These are phyloP conservation scores for Myriosclerotinia curreyana DNA, from an alignment of 2,329 filamentous ascomycete species.

Conservation along the genomic window DNA sequence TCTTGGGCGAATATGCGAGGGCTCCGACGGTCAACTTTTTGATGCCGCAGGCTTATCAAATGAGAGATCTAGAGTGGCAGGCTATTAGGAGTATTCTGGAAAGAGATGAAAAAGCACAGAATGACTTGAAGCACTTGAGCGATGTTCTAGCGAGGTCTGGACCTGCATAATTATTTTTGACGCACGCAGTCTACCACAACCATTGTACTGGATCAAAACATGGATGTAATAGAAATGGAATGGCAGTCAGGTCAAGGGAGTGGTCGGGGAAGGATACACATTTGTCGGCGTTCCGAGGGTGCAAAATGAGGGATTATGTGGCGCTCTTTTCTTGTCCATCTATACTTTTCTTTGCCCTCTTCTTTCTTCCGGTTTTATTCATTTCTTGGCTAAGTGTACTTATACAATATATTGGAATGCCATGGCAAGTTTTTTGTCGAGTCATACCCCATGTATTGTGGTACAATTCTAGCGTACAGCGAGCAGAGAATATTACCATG, in stretches of 20 bases:
- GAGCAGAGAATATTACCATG: background rate
- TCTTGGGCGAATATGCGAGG: conserved; percentile 59
- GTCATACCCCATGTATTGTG: background rate
- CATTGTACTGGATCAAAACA: background rate
- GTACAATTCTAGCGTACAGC: background rate
- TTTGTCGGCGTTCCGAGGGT: background rate
- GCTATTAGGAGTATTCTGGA: conserved; percentile 57
- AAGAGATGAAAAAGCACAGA: conserved; percentile 34
- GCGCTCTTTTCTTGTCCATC: background rate
- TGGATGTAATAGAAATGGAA: background rate
- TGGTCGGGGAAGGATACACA: conserved; percentile 13
- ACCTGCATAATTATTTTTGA: background rate
- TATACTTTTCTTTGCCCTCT: conserved; percentile 16
- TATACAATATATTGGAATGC: background rate
- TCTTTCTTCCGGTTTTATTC: background rate
- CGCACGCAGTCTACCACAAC: background rate
- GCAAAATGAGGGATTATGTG: conserved; percentile 5
- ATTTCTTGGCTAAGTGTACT: conserved; percentile 11
- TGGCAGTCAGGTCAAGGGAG: background rate
- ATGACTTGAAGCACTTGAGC: conserved; percentile 51
- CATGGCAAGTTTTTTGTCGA: background rate
- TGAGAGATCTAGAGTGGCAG: conserved; percentile 69
- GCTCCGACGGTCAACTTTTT: conserved; percentile 68
- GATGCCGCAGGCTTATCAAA: conserved; percentile 64
- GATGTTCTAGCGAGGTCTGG: conserved; percentile 47